These are phyloP conservation scores for Tolypocladium tropicale DNA, from an alignment of 2,329 filamentous ascomycete genomes.

Conservation along the genomic window DNA sequence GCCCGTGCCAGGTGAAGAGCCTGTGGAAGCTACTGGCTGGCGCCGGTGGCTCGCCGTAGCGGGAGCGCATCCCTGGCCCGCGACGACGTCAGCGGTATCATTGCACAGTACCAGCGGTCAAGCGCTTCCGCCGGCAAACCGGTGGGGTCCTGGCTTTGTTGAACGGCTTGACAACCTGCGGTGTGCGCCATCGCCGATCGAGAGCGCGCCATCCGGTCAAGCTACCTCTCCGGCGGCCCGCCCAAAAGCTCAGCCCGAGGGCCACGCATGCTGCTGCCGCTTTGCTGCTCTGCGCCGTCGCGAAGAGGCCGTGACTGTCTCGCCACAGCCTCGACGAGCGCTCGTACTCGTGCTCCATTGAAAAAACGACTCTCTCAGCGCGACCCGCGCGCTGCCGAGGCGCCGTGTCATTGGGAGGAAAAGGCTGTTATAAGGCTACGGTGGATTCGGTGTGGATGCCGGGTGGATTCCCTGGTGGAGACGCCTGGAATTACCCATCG, in stretches of 20 bases:
- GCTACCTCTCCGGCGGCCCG: background rate
- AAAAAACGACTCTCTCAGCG: background rate
- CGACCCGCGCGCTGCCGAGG: background rate
- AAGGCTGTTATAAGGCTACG: background rate
- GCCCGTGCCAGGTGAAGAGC: background rate
- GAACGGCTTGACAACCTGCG: background rate
- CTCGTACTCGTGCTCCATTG: too few species aligned
- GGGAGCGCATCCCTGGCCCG: background rate
- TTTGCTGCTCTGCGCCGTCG: too few species aligned
- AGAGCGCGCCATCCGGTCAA: background rate
- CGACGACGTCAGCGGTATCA: background rate
- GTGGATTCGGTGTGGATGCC: background rate
- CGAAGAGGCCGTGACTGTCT: too few species aligned
- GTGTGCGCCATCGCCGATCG: background rate
- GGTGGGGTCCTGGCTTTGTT: background rate
- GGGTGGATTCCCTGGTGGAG: background rate
- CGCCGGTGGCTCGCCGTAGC: background rate
- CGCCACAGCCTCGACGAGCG: too few species aligned
- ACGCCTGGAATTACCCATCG: background rate
- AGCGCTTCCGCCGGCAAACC: background rate
- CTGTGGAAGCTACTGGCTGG: background rate
- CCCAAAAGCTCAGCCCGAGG: too few species aligned
- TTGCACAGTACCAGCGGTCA: background rate
- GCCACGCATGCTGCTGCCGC: too few species aligned
- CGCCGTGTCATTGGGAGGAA: too few species aligned